Evolutionary conservation across 2,329 filamentous ascomycete genomes (phyloP), one percentile per base, ranked within the genome.

Genomic region (Botrytis squamosa): DNA sequence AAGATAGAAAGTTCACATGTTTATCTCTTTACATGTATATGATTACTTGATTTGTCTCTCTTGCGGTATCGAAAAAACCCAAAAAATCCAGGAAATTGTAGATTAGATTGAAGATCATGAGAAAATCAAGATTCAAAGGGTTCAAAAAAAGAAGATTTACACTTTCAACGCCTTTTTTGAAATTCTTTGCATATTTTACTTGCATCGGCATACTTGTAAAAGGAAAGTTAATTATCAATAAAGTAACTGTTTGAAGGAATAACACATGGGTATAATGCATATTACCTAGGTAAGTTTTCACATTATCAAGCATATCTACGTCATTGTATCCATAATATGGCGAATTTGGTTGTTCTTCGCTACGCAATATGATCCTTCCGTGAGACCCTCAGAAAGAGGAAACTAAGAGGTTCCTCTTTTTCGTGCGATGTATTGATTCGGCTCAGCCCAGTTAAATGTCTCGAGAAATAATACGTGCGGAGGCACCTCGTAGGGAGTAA

Each of bases 271-370:
- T 55, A 36, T 18, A 55, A 55, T 67, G 36, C 46, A 55, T 57
- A 29, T 57, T 29, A 57, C 52, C 52, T 29, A 57, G 52, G n/a
- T 29, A 42, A 7, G 16, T 22, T 16, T 55, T 68, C n/a, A 49
- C 49, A 68, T 52, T 52, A 42, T 57, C 5, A 18, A 57, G 49
- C 18, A 12, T 18, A 33, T 57, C 49, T 57, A 69, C 66, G 66
- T 69, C 66, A 69, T 69, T 33, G 20, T 68, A 69, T n/a, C 66
- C 66, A 69, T 69, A 69, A 29, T 57, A 68, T 68, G 49, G 65
- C 65, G 36, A 68, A 68, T 33, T 68, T 68, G 46, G 49, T 68
- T 38, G 36, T 29, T 68, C 33, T 68, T 55, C 36, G 65, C 65
- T 69, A 69, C 52, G 52, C n/a, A 57, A 57, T 57, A 59, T 33